These are phyloP conservation scores for Paulownia fortunei DNA, from an alignment of 257 asterid genomes.

Conservation along the genomic window DNA sequence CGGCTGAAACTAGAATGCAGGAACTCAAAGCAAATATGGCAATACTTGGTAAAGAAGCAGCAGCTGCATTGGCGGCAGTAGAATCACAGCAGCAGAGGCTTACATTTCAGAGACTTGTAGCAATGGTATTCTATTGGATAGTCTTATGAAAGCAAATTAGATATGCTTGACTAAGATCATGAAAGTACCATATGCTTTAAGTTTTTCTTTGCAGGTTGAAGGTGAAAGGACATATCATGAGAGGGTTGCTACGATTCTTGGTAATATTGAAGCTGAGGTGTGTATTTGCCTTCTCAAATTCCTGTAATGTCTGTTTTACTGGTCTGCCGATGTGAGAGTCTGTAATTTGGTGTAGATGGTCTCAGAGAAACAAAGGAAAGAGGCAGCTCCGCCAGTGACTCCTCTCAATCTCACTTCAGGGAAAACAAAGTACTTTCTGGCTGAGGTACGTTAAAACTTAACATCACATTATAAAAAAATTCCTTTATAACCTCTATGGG, in stretches of 20 bases:
- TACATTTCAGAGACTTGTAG: conserved; percentile 90
- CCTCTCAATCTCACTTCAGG: conserved; percentile 61
- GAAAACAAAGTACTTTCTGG: conserved; percentile 84
- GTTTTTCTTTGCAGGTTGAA: conserved; percentile 64
- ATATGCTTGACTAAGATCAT: conserved; percentile 8
- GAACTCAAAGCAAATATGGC: conserved; percentile 96
- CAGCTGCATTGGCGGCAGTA: conserved; percentile 88
- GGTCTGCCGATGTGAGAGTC: conserved; percentile 31
- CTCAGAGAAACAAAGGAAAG: conserved; percentile 95
- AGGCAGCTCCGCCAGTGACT: conserved; percentile 89
- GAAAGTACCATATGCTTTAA: conserved; percentile 13
- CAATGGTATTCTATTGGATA: conserved; percentile 63
- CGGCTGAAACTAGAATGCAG: conserved; percentile 91
- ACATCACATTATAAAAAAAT: conserved; percentile 1
- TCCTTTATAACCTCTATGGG: neutral
- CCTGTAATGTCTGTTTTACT: conserved; percentile 11
- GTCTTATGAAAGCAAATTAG: conserved; percentile 21
- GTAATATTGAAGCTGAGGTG: conserved; percentile 93
- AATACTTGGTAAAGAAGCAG: conserved; percentile 97
- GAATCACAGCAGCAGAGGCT: conserved; percentile 98
- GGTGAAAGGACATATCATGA: conserved; percentile 92
- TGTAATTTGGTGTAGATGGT: conserved; percentile 65
- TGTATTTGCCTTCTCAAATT: conserved; percentile 36
- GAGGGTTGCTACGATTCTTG: conserved; percentile 91
- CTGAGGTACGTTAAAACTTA: conserved; percentile 67